Evolutionary conservation across 2,329 filamentous ascomycete genomes (phyloP), one percentile per base, ranked within the genome.

Genomic region (Gnomoniopsis smithogilvyi): DNA sequence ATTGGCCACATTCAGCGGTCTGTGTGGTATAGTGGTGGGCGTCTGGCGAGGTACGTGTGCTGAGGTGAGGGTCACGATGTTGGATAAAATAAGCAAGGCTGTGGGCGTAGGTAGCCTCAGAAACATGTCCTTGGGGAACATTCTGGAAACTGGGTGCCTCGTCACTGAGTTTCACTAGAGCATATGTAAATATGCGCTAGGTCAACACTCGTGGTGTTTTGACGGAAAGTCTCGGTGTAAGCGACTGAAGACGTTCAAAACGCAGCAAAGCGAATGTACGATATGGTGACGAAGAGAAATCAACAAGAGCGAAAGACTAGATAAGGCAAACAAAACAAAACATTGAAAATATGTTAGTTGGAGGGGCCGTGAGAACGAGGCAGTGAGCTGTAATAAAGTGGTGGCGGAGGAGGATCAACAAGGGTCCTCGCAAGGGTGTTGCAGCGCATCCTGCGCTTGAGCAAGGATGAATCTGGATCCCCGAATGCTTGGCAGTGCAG

Each of bases 1-100:
- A n/a, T 71, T 64, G 6, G 67, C 65, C 15, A 74, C 72, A 19
- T 69, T 64, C 30, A 74, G 67, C 22, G 62, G 62, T n/a, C 64
- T 66, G 55, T 69, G 60, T 3, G 70, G 65, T 2, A 73, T 19
- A 1, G 67, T 72, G 6, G 62, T 64, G 11, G 62, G 66, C 11
- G 66, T 67, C 41, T 64, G 63, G 52, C 64, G 62, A 8, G 68
- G 62, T 2, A 65, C 63, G 43, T 68, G 66, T 30, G 70, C 70
- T 17, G 60, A 57, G 17, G 65, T 56, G n/a, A 64, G 58, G 43
- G 68, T 64, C 17, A 69, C 49, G 15, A 72, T 38, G 53, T 55
- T 63, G 34, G 68, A 61, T 41, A 73, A 51, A 3, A 73, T 47
- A 11, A 73, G 61, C 15, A 71, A 60, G 24, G 69, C 66, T n/a